phyloP scores from a whole-genome alignment of 2,329 filamentous ascomycete species.

The Ceratocystis smalleyi region DNA sequence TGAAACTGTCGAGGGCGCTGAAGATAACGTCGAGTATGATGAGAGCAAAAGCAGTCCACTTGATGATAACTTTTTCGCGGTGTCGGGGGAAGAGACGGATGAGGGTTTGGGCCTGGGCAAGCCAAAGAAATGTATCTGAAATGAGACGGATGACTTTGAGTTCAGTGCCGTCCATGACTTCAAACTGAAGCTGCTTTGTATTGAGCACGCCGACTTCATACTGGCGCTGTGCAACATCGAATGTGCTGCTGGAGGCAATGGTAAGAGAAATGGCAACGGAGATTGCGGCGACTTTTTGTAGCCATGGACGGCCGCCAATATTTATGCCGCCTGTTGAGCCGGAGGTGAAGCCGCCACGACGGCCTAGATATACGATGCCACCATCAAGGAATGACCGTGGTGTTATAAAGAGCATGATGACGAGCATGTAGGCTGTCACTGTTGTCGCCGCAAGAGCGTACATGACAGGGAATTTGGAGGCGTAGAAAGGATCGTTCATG shows the following conservation, averaged over 20 bases:
- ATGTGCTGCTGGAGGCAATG: slow-evolving; percentile 84
- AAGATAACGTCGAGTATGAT: slow-evolving; percentile 86
- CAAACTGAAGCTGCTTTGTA: slow-evolving; percentile 54
- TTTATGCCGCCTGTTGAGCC: slow-evolving; percentile 64
- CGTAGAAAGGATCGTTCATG: slow-evolving; percentile 76
- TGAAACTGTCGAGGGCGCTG: slow-evolving; percentile 78
- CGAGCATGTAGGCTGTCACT: slow-evolving; percentile 77
- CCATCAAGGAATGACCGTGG: slow-evolving; percentile 87
- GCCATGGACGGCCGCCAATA: slow-evolving; percentile 81
- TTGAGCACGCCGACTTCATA: slow-evolving; percentile 70
- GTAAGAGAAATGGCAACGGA: slow-evolving; percentile 73
- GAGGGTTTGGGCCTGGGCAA: slow-evolving; percentile 90
- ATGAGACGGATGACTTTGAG: slow-evolving; percentile 84
- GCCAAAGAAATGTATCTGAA: slow-evolving; percentile 91
- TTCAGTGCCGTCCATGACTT: slow-evolving; percentile 71
- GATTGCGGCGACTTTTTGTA: slow-evolving; percentile 68
- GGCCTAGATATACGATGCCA: slow-evolving; percentile 63
- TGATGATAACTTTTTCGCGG: slow-evolving; percentile 95
- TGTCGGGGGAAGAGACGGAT: slow-evolving; percentile 92
- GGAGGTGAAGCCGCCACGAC: slow-evolving; percentile 73
- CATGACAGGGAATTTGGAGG: slow-evolving; percentile 80
- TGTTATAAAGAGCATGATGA: slow-evolving; percentile 86
- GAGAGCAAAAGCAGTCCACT: slow-evolving; percentile 91
- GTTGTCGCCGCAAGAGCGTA: slow-evolving; percentile 88
- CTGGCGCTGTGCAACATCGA: slow-evolving; percentile 66